phyloP scores from a whole-genome alignment of 345 rosid genomes.

The Citrus sp. region DNA sequence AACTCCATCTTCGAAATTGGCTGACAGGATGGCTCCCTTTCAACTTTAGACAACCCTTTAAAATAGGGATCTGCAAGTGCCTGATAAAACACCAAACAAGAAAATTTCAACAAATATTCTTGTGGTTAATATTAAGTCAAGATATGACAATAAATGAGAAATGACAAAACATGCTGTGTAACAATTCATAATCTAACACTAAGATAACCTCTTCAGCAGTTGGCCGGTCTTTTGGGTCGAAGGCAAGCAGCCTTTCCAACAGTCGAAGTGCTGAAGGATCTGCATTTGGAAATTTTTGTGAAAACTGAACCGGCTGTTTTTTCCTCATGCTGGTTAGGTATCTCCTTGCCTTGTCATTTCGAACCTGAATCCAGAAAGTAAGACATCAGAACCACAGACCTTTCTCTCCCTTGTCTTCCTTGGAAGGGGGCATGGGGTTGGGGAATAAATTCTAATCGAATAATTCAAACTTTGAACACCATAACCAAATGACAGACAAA shows the following conservation, averaged over 20 bases:
- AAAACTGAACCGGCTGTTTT: constrained; percentile 67
- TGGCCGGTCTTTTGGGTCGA: constrained; percentile 89
- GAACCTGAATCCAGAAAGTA: constrained; percentile 47
- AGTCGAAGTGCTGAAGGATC: constrained; percentile 76
- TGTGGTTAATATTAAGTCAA: background rate
- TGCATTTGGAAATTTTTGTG: constrained; percentile 75
- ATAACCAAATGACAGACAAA: background rate
- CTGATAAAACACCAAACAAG: constrained; percentile 32
- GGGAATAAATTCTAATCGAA: background rate
- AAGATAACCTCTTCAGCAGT: constrained; percentile 81
- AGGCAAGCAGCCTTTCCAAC: constrained; percentile 79
- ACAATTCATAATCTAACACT: background rate
- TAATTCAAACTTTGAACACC: background rate
- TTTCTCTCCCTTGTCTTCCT: background rate
- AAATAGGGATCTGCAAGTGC: constrained; percentile 91
- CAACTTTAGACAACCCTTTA: constrained; percentile 81
- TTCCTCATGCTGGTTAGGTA: constrained; percentile 94
- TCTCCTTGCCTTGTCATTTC: constrained; percentile 92
- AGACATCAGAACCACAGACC: background rate
- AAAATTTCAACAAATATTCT: background rate
- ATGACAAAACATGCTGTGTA: background rate
- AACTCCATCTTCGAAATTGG: constrained; percentile 96
- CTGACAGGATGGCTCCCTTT: constrained; percentile 94
- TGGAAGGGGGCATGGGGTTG: background rate
- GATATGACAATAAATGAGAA: background rate